Percentiles rank a stretch among this genome's conserved stretches.
Evolutionary conservation across 257 asterid species (phyloP).

Genomic region (Lavandula angustifolia): DNA sequence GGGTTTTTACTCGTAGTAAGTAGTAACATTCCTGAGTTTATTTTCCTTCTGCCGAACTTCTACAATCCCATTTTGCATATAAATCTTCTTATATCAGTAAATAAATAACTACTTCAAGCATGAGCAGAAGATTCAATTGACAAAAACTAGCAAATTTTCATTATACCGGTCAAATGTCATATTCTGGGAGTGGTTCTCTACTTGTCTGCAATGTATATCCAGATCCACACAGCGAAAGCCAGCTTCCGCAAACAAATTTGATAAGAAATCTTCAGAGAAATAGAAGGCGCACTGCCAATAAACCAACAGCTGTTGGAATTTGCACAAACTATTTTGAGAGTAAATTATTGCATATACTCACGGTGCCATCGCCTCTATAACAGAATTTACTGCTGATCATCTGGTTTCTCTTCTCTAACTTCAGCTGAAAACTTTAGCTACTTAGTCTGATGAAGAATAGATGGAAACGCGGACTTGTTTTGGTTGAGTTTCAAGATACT

Average conservation of each 20-base stretch:
- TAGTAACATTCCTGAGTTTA: background rate
- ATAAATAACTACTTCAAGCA: conserved; percentile 21
- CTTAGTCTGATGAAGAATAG: conserved; percentile 27
- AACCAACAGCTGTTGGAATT: conserved; percentile 27
- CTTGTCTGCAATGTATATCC: conserved; percentile 53
- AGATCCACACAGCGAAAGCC: conserved; percentile 59
- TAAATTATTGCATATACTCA: conserved; percentile 41
- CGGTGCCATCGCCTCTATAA: conserved; percentile 81
- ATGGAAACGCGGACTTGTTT: conserved; percentile 10
- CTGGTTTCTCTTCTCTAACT: conserved; percentile 69
- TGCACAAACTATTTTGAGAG: conserved; percentile 15
- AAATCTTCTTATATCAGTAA: conserved; percentile 7
- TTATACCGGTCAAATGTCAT: conserved; percentile 61
- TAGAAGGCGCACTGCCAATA: conserved; percentile 69
- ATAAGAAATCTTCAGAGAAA: conserved; percentile 62
- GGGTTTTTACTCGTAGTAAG: too few species aligned
- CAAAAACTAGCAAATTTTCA: conserved; percentile 24
- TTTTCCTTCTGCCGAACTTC: conserved; percentile 15
- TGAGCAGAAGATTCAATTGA: background rate
- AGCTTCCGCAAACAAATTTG: conserved; percentile 56
- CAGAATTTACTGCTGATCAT: conserved; percentile 67
- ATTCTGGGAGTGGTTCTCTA: conserved; percentile 55
- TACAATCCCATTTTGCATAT: conserved; percentile 1
- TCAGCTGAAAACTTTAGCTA: conserved; percentile 54
- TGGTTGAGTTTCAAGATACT: conserved; percentile 1